phyloP scores from a whole-genome alignment of 805 yeast genomes.

The Kluyveromyces siamensis region DNA sequence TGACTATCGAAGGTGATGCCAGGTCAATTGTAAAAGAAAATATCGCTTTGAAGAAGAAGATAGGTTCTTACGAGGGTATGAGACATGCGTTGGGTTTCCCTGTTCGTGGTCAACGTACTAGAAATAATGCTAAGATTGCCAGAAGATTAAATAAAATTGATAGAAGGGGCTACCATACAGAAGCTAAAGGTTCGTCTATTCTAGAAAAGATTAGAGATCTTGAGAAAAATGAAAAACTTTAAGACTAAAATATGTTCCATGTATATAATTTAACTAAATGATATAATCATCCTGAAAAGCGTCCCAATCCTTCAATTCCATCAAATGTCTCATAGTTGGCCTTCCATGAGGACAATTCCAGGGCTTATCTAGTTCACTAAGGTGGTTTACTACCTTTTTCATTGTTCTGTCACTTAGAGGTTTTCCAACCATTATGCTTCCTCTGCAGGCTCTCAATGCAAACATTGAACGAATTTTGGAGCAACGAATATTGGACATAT shows the following conservation, averaged over 20 bases:
- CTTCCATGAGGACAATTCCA: conserved; percentile 98
- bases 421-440: conserved; percentile 89
- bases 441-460: conserved; percentile 93
- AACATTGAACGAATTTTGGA: conserved; percentile 74
- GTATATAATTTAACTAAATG: conserved; percentile 8
- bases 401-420: conserved; percentile 50
- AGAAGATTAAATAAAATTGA: conserved; percentile 71
- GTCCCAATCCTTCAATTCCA: conserved; percentile 44
- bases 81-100: conserved; percentile 83
- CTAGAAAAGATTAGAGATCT: background rate
- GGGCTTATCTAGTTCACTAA: conserved; percentile 75
- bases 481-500: conserved; percentile 37
- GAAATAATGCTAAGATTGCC: conserved; percentile 87
- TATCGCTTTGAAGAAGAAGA: conserved; percentile 67
- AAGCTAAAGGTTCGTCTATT: background rate
- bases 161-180: conserved; percentile 37
- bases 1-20: conserved; percentile 75
- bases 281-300: conserved; percentile 38
- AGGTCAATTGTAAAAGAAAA: conserved; percentile 67
- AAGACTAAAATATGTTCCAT: background rate
- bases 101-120: conserved; percentile 84
- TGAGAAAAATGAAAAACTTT: background rate
- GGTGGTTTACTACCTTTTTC: conserved; percentile 56
- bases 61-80: conserved; percentile 80
- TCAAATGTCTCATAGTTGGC: conserved; percentile 89